A percentile compares a stretch with the other conserved stretches of the same genome.
Evolutionary conservation across 2,329 filamentous ascomycete species (phyloP).

Genomic region (Bipolaris zeicola): DNA sequence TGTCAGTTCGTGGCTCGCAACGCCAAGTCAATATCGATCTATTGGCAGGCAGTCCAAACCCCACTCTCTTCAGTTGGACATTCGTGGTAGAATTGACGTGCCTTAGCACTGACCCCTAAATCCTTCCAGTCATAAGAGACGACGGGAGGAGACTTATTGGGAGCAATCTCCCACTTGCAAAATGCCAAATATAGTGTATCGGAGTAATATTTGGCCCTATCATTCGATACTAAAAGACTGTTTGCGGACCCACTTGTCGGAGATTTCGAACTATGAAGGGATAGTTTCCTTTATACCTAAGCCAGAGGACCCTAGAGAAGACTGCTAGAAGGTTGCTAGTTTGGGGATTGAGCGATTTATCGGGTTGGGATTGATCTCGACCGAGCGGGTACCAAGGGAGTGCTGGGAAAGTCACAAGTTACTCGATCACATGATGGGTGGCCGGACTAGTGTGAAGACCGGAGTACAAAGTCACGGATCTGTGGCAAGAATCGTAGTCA

Average conservation of each 20-base stretch:
- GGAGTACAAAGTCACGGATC: neutral
- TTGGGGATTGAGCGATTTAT: constrained; percentile 19
- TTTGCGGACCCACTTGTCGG: constrained; percentile 1
- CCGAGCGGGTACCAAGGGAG: neutral
- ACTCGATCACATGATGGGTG: neutral
- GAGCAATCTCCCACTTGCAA: neutral
- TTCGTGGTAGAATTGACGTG: too few relatives aligned
- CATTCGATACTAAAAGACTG: neutral
- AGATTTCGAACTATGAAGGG: constrained; percentile 5
- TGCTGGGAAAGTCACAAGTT: neutral
- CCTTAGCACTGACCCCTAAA: too few relatives aligned
- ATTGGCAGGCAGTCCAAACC: neutral
- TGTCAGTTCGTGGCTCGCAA: neutral
- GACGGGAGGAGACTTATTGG: neutral
- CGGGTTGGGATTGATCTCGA: neutral
- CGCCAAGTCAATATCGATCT: neutral
- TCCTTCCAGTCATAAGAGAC: too few relatives aligned
- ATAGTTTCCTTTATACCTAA: neutral
- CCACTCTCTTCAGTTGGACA: too few relatives aligned
- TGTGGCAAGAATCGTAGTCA: neutral
- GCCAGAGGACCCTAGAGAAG: constrained; percentile 15
- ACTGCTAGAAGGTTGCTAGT: constrained; percentile 15
- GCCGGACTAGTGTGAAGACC: too few relatives aligned
- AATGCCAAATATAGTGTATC: neutral
- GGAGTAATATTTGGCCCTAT: too few relatives aligned